These are phyloP conservation scores for Macrophomina tecta DNA, from an alignment of 2,329 filamentous ascomycete genomes.

Conservation along the genomic window DNA sequence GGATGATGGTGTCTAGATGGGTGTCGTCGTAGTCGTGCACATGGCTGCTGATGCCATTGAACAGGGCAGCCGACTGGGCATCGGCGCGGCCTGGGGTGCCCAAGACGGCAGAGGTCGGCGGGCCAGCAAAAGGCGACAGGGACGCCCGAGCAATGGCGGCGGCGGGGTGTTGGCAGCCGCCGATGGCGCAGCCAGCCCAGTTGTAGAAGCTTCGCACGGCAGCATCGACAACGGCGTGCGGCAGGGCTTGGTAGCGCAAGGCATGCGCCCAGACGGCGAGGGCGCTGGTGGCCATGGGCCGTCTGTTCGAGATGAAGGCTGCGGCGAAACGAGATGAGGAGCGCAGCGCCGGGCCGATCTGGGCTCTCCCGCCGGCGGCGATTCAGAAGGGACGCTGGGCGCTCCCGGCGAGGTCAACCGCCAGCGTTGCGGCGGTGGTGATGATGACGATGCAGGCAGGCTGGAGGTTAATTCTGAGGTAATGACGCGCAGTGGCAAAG, in stretches of 20 bases:
- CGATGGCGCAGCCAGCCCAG: conserved; percentile 61
- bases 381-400: conserved; percentile 10
- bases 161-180: conserved; percentile 56
- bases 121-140: conserved; percentile 47
- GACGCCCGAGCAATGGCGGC: conserved; percentile 46
- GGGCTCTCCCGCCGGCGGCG: not conserved
- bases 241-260: conserved; percentile 51
- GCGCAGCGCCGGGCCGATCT: not conserved
- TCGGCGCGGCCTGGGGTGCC: conserved; percentile 44
- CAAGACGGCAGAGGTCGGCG: conserved; percentile 45
- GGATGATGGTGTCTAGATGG: conserved; percentile 62
- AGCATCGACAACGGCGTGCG: conserved; percentile 49
- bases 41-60: conserved; percentile 63
- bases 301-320: conserved; percentile 17
- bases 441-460: not conserved
- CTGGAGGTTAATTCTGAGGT: not conserved
- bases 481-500: conserved; percentile 25
- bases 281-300: conserved; percentile 53
- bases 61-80: conserved; percentile 57
- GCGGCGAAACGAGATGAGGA: conserved; percentile 10
- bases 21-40: conserved; percentile 65
- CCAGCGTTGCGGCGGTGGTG: not conserved
- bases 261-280: conserved; percentile 56
- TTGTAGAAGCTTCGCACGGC: conserved; percentile 60
- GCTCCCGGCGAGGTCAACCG: conserved; percentile 7